phyloP scores from a whole-genome alignment of 441 rosid species.

The Eruca vesicaria region DNA sequence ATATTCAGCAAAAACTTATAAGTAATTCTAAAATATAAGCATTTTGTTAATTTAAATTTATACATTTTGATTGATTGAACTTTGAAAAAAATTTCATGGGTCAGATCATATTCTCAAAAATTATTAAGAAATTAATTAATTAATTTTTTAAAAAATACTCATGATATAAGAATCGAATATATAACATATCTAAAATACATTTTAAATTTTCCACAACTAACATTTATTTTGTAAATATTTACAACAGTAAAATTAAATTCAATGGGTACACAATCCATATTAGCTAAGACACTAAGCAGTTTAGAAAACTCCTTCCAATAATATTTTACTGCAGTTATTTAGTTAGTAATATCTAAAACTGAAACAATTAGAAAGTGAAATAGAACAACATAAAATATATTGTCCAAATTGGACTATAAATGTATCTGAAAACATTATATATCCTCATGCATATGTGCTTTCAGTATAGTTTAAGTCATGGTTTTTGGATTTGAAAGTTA shows the following conservation, averaged over 20 bases:
- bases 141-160: background rate
- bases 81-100: background rate
- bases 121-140: background rate
- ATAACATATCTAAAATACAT: background rate
- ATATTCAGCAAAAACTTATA: background rate
- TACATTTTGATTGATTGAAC: background rate
- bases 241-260: background rate
- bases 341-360: no score
- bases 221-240: background rate
- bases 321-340: no score
- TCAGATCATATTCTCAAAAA: background rate
- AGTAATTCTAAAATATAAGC: background rate
- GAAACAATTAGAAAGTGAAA: no score
- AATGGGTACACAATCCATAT: background rate
- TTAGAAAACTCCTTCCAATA: no score
- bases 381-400: no score
- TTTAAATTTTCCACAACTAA: background rate
- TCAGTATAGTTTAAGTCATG: no score
- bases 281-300: no score
- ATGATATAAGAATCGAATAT: background rate
- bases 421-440: no score
- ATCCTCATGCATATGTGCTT: no score
- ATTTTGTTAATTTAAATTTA: background rate
- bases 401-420: no score
- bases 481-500: no score